Evolutionary conservation across 805 yeast species (phyloP).

Genomic region (Wickerhamomyces hampshirensis): DNA sequence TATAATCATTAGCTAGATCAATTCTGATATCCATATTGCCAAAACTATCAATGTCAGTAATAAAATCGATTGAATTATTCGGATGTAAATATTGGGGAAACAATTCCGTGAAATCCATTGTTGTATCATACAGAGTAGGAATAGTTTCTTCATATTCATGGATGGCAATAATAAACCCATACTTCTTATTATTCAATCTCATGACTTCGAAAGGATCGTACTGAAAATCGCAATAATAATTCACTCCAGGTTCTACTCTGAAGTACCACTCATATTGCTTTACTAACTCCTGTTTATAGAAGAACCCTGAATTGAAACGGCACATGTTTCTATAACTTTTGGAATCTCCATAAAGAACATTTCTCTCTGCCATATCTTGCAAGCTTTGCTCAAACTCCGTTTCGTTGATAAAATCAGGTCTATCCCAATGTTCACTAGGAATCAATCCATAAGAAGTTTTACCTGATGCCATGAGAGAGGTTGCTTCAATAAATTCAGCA

Average conservation of each 20-base stretch:
- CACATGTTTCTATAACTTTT: slow-evolving; percentile 89
- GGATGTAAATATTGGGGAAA: slow-evolving; percentile 61
- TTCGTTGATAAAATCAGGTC: slow-evolving; percentile 66
- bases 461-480: slow-evolving; percentile 61
- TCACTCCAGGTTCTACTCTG: slow-evolving; percentile 92
- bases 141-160: slow-evolving; percentile 83
- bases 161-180: slow-evolving; percentile 82
- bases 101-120: slow-evolving; percentile 54
- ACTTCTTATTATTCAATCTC: slow-evolving; percentile 71
- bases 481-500: slow-evolving; percentile 55
- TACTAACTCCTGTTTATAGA: slow-evolving; percentile 73
- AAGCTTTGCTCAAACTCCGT: slow-evolving; percentile 45
- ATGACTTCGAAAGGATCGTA: slow-evolving; percentile 83
- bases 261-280: slow-evolving; percentile 82
- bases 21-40: slow-evolving; percentile 28
- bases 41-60: slow-evolving; percentile 44
- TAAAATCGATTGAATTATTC: slow-evolving; percentile 54
- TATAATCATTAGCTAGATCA: slow-evolving; percentile 49
- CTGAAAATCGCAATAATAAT: slow-evolving; percentile 81
- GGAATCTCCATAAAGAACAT: slow-evolving; percentile 61
- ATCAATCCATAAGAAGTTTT: slow-evolving; percentile 60
- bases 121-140: slow-evolving; percentile 75
- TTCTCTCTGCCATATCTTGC: slow-evolving; percentile 37
- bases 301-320: slow-evolving; percentile 86
- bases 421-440: slow-evolving; percentile 70